Evolutionary conservation across 306 rosid species (phyloP).

Genomic region (Arachis stenosperma): DNA sequence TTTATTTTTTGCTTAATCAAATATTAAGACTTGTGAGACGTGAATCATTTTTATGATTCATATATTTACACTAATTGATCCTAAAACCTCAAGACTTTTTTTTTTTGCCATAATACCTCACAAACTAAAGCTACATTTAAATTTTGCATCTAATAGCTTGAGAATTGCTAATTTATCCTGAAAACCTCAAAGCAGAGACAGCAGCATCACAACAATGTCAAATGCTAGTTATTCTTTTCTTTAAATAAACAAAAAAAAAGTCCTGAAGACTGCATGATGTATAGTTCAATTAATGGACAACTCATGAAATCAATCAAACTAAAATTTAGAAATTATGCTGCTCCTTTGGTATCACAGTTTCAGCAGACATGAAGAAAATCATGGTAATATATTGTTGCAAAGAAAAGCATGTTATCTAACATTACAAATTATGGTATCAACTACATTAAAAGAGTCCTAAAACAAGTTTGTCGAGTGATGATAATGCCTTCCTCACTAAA

Average conservation of each 20-base stretch:
- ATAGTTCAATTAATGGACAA: constrained; percentile 21
- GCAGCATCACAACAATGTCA: too few species aligned
- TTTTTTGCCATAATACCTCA: too few species aligned
- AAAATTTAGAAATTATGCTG: constrained; percentile 12
- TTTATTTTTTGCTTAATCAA: background rate
- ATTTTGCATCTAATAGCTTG: background rate
- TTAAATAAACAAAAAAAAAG: too few species aligned
- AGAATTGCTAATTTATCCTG: background rate
- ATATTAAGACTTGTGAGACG: background rate
- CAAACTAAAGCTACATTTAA: background rate
- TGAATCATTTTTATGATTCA: background rate
- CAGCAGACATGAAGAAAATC: constrained; percentile 25
- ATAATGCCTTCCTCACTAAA: constrained; percentile 36
- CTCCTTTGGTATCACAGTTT: background rate
- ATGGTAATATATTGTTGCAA: background rate
- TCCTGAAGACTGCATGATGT: background rate
- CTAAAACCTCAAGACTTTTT: too few species aligned
- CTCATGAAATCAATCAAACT: background rate
- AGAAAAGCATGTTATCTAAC: constrained; percentile 12
- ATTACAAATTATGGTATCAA: constrained; percentile 28
- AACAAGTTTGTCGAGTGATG: constrained; percentile 32
- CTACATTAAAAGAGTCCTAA: constrained; percentile 21
- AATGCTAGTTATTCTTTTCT: too few species aligned
- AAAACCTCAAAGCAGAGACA: background rate
- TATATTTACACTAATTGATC: too few species aligned